phyloP scores from a whole-genome alignment of 192 early-diverging fungal species.

The Podochytrium sp. region DNA sequence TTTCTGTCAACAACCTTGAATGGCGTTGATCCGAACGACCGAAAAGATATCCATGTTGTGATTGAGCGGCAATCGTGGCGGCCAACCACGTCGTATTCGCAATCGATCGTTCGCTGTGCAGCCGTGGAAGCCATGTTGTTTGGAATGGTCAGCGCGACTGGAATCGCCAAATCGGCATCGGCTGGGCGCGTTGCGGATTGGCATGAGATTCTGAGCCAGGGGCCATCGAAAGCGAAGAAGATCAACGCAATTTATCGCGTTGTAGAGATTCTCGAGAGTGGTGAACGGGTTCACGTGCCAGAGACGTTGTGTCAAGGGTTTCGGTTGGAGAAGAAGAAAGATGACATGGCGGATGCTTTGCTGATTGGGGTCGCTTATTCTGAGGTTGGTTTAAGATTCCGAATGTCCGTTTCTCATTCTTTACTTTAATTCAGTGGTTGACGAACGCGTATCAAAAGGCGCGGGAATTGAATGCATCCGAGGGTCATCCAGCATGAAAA shows the following conservation, averaged over 20 bases:
- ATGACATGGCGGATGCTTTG: slow-evolving; percentile 25
- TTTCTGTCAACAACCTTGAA: neutral
- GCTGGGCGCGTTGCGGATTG: neutral
- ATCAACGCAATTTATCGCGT: neutral
- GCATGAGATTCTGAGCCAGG: neutral
- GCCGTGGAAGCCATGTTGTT: slow-evolving; percentile 22
- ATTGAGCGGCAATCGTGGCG: slow-evolving; percentile 24
- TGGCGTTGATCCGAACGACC: neutral
- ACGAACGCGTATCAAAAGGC: no score
- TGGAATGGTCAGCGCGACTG: neutral
- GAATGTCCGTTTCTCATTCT: no score
- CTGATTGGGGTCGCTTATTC: slow-evolving; percentile 6
- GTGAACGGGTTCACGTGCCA: neutral
- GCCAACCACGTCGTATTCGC: neutral
- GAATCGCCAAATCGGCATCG: neutral
- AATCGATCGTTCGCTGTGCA: slow-evolving; percentile 16
- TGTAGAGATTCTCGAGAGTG: neutral
- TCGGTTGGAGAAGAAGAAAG: slow-evolving; percentile 10
- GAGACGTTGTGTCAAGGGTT: neutral
- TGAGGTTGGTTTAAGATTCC: no score
- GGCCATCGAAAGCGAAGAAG: slow-evolving; percentile 1
- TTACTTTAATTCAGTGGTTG: no score
- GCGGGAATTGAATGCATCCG: no score
- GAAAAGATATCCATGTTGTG: neutral
- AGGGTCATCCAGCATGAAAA: no score